Percentiles rank a stretch among this genome's conserved stretches.
Conservation (phyloP, 192 early-diverging fungal genomes). For the Coemansia reversa region DNA sequence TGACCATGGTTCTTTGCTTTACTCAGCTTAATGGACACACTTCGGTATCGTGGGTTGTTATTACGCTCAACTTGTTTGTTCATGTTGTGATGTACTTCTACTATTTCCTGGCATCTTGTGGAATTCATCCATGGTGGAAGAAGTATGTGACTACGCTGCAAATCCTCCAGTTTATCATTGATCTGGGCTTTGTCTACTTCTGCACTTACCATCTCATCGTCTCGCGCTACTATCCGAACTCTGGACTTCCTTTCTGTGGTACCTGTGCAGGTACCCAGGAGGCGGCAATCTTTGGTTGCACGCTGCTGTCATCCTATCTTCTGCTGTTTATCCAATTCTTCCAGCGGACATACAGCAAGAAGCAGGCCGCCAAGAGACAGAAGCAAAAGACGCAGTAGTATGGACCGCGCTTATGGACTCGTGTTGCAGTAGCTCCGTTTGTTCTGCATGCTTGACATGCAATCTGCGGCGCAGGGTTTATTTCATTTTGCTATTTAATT, state of each 20-base stretch:
- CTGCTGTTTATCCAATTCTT: constrained; percentile 92
- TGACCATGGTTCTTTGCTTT: constrained; percentile 86
- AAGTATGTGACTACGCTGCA: constrained; percentile 88
- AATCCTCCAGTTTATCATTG: constrained; percentile 88
- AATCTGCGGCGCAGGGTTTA: not conserved
- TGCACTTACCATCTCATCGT: constrained; percentile 83
- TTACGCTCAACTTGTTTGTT: constrained; percentile 81
- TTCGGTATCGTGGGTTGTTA: constrained; percentile 61
- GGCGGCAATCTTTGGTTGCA: constrained; percentile 82
- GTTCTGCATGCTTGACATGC: constrained; percentile 2
- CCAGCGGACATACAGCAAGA: constrained; percentile 74
- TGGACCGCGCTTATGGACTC: not conserved
- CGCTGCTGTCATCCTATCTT: constrained; percentile 76
- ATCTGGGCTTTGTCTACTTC: constrained; percentile 81
- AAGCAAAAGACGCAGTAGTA: constrained; percentile 51
- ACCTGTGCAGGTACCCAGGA: constrained; percentile 73
- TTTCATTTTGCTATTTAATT: not conserved
- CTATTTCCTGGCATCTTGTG: constrained; percentile 76
- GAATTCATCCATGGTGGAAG: constrained; percentile 89
- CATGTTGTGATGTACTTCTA: constrained; percentile 94
- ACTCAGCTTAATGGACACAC: constrained; percentile 73
- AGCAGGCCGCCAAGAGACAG: constrained; percentile 35
- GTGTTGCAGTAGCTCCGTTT: not conserved
- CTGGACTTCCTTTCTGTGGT: constrained; percentile 58
- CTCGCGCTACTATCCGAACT: constrained; percentile 59